Evolutionary conservation across 225 moss, liverwort and hornwort species (phyloP), one percentile per base, ranked within the genome.

Genomic region (Lunularia cruciata): DNA sequence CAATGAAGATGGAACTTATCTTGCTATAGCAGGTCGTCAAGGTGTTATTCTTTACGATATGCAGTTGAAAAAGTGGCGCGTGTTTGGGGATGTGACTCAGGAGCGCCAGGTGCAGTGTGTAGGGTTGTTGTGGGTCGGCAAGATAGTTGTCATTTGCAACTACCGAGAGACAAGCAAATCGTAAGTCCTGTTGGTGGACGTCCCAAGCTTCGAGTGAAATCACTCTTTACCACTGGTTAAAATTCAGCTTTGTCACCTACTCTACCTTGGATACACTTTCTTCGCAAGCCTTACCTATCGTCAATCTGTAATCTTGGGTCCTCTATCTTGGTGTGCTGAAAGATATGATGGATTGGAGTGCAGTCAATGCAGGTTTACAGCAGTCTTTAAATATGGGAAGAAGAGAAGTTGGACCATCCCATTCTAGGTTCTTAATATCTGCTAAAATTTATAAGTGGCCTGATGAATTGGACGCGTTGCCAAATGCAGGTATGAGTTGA

Each of bases 11-110:
- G 92, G 96, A 39, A 90, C 85, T 49, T 92, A 92, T 75, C 86
- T 96, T 77, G 96, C 96, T 47, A 89, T 96, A 83, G 96, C 96
- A 76, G 96, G 96, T 66, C 89, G 83, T 30, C 89, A 85, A 75
- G 96, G 96, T 72, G 72, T 96, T 63, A 92, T 96, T 37, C 86
- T 96, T 54, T 84, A 96, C 60, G 96, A 96, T 68, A 68, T 96
- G 79, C 89, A 86, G 64, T 75, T 77, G 68, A 92, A 87, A 74
- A 96, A 90, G 74, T 96, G 92, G 92, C 84, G 92, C 45, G 96
- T 96, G 32, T 96, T 96, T 87, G 96, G 96, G 73, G 92, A 96
- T 84, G 90, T 96, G 36, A 89, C 86, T 42, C 96, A 96, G 79
- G 96, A 96, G 81, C 88, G 96, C 72, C 90, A 96, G 74, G 84